Evolutionary conservation across 192 early-diverging fungal species (phyloP), one percentile per base, ranked within the genome.

Genomic region (Coemansia reversa): DNA sequence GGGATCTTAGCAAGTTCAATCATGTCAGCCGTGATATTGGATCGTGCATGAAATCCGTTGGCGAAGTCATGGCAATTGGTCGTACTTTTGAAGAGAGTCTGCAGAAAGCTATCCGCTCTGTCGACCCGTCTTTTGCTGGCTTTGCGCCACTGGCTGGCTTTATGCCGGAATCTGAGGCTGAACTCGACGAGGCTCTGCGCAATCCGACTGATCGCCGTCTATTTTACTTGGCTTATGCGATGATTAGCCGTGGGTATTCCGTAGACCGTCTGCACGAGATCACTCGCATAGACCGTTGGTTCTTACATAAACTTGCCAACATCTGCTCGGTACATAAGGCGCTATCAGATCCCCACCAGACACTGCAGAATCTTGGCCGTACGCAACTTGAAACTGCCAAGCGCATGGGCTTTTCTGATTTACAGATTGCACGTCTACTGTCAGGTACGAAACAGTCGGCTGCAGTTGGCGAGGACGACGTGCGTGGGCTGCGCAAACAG

Each of bases 31-130:
- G 89, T 67, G 86, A 92, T 51, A 86, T 95, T 53, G 93, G 92
- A 16, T 90, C 88, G 22, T 86, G 88, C 47, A 97, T 97, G 95
- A 98, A 98, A 81, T 89, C 86, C 64, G 96, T 98, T 3, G 96
- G 96, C 58, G 96, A 98, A 69, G 95, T 98, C 57, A 98, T 98
- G 96, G 94, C 93, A 5, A 96, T 98, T 73, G 96, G 95, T 19
- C 87, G 96, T 54, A 96, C 93, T 0, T 98, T 93, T 62, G 96
- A 98, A 78, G 96, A 98, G 81, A 87, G 85, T 33, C 75, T 98
- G 66, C 96, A 98, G 72, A 98, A 98, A 84, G 94, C 94, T 32
- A 88, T 98, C 69, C 93, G 96, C 51, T 89, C 90, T 74, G 92
- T 94, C n/a, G 96, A 98, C 63, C 92, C 92, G 25, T 79, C 85